Percentiles rank a stretch among this genome's conserved stretches.
Conservation (phyloP, 2,329 filamentous ascomycete genomes). For the Monosporascus sp. region DNA sequence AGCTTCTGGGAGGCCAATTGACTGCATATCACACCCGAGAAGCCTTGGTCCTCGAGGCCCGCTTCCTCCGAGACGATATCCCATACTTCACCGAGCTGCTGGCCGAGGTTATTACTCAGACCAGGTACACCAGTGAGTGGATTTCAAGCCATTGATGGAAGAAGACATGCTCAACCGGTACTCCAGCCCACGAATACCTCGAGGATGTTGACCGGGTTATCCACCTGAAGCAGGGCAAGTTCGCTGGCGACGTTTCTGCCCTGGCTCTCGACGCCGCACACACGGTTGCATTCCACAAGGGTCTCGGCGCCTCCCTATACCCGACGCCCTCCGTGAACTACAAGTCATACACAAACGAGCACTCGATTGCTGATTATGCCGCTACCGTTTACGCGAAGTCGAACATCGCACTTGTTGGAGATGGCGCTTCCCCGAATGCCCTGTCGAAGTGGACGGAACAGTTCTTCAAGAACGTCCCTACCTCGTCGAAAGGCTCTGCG, state of each 20-base stretch:
- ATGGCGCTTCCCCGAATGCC: conserved; percentile 71
- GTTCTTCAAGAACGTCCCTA: conserved; percentile 75
- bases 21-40: conserved; percentile 85
- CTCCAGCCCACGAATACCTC: conserved; percentile 76
- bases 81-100: conserved; percentile 97
- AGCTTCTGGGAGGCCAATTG: conserved; percentile 91
- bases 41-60: conserved; percentile 85
- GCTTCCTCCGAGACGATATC: conserved; percentile 91
- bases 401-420: conserved; percentile 88
- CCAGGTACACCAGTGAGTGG: conserved; percentile 72
- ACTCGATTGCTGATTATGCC: conserved; percentile 71
- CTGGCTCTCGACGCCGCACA: conserved; percentile 85
- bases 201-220: conserved; percentile 81
- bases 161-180: conserved; percentile 9
- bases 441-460: conserved; percentile 86
- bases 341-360: conserved; percentile 74
- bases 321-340: conserved; percentile 67
- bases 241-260: conserved; percentile 56
- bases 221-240: conserved; percentile 68
- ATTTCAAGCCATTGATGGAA: conserved; percentile 8
- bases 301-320: conserved; percentile 75
- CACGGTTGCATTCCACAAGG: conserved; percentile 53
- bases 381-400: conserved; percentile 77
- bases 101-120: conserved; percentile 82
- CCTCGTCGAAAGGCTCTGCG: conserved; percentile 46